Evolutionary conservation across 1,284 basidiomycete genomes (phyloP).

Genomic region (Tilletia caries): DNA sequence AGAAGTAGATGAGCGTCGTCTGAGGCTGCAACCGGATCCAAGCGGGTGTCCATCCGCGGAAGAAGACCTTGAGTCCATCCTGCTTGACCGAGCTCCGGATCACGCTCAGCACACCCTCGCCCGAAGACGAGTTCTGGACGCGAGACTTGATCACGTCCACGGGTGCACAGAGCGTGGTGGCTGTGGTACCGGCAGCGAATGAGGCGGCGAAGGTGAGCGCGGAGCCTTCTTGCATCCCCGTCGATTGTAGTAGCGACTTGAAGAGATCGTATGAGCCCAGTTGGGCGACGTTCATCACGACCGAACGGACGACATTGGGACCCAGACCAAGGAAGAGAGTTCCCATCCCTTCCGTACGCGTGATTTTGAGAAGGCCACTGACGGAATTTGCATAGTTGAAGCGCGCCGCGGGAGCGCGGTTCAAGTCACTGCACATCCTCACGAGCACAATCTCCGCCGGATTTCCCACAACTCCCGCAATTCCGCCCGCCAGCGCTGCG

Average conservation of each 20-base stretch:
- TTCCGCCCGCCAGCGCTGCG: slow-evolving; percentile 18
- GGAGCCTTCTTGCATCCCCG: slow-evolving; percentile 56
- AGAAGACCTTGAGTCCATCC: slow-evolving; percentile 58
- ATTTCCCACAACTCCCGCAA: slow-evolving; percentile 18
- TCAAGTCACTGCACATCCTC: slow-evolving; percentile 56
- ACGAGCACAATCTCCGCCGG: slow-evolving; percentile 59
- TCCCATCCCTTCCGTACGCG: slow-evolving; percentile 56
- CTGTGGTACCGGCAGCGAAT: slow-evolving; percentile 59
- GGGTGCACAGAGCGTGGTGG: slow-evolving; percentile 55
- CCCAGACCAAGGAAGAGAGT: slow-evolving; percentile 57
- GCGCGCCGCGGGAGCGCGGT: slow-evolving; percentile 38
- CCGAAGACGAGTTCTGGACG: slow-evolving; percentile 55
- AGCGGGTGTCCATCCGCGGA: slow-evolving; percentile 61
- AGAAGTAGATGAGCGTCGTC: slow-evolving; percentile 18
- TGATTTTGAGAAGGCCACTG: slow-evolving; percentile 57
- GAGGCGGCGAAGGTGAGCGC: slow-evolving; percentile 58
- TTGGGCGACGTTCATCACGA: slow-evolving; percentile 58
- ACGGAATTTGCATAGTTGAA: slow-evolving; percentile 55
- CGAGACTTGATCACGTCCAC: slow-evolving; percentile 58
- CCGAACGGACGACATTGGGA: slow-evolving; percentile 59
- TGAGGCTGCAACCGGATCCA: slow-evolving; percentile 55
- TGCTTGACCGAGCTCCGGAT: slow-evolving; percentile 37
- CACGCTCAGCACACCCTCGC: slow-evolving; percentile 30
- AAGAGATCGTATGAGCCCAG: slow-evolving; percentile 59
- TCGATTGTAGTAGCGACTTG: slow-evolving; percentile 56